phyloP scores from a whole-genome alignment of 768 basidiomycete genomes.

The Pholiota microspora region DNA sequence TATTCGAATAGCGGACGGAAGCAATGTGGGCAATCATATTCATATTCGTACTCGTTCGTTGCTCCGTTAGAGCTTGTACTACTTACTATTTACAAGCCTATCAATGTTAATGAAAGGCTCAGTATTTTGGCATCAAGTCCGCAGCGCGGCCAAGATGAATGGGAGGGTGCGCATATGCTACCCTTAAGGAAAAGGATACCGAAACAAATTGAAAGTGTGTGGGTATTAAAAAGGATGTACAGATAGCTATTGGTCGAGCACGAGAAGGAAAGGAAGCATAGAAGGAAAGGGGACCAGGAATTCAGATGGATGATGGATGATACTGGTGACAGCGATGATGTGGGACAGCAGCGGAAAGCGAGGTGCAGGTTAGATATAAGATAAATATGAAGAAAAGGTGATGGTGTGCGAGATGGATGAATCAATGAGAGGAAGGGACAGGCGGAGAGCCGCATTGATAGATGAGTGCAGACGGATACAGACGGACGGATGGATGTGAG shows the following conservation, averaged over 20 bases:
- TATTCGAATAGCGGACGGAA: too few relatives aligned
- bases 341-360: neutral
- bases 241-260: neutral
- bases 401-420: neutral
- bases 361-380: neutral
- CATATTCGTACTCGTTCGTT: neutral
- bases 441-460: too few relatives aligned
- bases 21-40: neutral
- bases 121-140: too few relatives aligned
- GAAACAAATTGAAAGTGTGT: neutral
- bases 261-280: neutral
- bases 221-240: neutral
- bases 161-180: neutral
- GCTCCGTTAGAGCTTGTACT: neutral
- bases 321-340: neutral
- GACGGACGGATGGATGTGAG: neutral
- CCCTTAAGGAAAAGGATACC: neutral
- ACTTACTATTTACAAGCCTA: neutral
- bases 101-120: too few relatives aligned
- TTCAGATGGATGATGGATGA: too few relatives aligned
- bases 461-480: neutral
- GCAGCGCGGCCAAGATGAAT: too few relatives aligned
- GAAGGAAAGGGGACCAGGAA: neutral
- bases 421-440: too few relatives aligned
- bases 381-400: slow-evolving; percentile 1